Evolutionary conservation across 2,329 filamentous ascomycete species (phyloP), one percentile per base, ranked within the genome.

Genomic region (Alternaria ethzedia): DNA sequence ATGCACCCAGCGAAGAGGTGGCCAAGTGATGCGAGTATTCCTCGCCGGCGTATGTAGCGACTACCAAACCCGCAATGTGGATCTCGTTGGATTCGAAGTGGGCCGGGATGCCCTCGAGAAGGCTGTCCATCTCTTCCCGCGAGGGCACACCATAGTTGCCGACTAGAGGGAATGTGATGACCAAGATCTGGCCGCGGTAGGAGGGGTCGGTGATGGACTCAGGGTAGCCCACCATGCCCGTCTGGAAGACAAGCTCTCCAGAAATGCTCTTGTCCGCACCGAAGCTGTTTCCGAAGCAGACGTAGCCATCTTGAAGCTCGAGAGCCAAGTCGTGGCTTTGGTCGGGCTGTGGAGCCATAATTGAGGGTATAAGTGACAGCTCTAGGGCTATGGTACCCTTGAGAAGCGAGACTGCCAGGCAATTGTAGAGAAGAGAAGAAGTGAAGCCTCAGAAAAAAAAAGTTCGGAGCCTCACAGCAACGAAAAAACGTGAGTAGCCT

Each of bases 211-310:
- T 95, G 74, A 96, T 87, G 51, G 91, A 96, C 86, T 99, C 96
- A 45, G 96, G 94, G 81, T 99, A 99, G 78, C 96, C 96, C 74
- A 98, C 96, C 94, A 98, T 97, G 82, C 96, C 96, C 62, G 96
- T 99, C 87, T 98, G 95, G 85, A 99, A 99, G 83, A 99, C 96
- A 80, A 99, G 87, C 86, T 99, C 96, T 81, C 96, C 96, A 70
- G 95, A 92, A 77, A 96, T 89, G 84, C 93, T 97, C 87, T 94
- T 97, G 78, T 93, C 87, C 68, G 95, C 94, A 82, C 96, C 96
- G 80, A 99, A 99, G 87, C 94, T 97, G 85, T 93, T 94, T 73
- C 96, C 96, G 80, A 96, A 92, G 86, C 94, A 97, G 78, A 93
- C 88, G 62, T 91, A 89, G 82, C 94, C 94, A 85, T 98, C 94